Conservation (phyloP, 2,329 filamentous ascomycete genomes). For the Fusarium sp. region DNA sequence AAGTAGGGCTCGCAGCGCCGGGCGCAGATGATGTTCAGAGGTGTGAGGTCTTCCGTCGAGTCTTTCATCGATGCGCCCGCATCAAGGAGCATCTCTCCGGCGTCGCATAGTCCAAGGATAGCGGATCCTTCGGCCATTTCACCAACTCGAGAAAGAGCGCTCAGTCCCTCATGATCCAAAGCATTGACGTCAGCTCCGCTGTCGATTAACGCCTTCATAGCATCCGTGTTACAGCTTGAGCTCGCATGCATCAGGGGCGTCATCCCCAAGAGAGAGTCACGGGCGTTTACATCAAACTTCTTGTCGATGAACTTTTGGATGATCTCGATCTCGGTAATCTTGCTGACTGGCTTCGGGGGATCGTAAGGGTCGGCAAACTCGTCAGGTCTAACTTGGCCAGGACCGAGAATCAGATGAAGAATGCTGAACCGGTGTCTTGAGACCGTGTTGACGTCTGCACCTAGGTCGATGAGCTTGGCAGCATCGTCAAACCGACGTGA, state of each 20-base stretch:
- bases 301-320: slow-evolving; percentile 42
- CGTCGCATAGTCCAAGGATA: slow-evolving; percentile 36
- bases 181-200: slow-evolving; percentile 43
- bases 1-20: slow-evolving; percentile 41
- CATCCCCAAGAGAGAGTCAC: slow-evolving; percentile 44
- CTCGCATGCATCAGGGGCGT: slow-evolving; percentile 46
- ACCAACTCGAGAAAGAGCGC: slow-evolving; percentile 40
- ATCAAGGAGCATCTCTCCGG: slow-evolving; percentile 42
- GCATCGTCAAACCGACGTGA: slow-evolving; percentile 45
- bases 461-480: slow-evolving; percentile 41
- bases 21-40: slow-evolving; percentile 42
- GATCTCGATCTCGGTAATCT: slow-evolving; percentile 40
- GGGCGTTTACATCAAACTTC: slow-evolving; percentile 43
- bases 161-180: slow-evolving; percentile 42
- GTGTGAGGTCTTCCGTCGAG: slow-evolving; percentile 39
- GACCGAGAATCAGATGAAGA: slow-evolving; percentile 43
- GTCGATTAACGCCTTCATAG: slow-evolving; percentile 40
- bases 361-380: slow-evolving; percentile 34
- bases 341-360: slow-evolving; percentile 12
- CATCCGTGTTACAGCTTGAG: slow-evolving; percentile 42
- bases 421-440: slow-evolving; percentile 44
- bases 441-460: slow-evolving; percentile 38
- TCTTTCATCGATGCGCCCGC: slow-evolving; percentile 38
- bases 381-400: slow-evolving; percentile 36
- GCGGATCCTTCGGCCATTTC: slow-evolving; percentile 42